phyloP scores from a whole-genome alignment of 345 rosid species.

The Bruguiera parviflora region DNA sequence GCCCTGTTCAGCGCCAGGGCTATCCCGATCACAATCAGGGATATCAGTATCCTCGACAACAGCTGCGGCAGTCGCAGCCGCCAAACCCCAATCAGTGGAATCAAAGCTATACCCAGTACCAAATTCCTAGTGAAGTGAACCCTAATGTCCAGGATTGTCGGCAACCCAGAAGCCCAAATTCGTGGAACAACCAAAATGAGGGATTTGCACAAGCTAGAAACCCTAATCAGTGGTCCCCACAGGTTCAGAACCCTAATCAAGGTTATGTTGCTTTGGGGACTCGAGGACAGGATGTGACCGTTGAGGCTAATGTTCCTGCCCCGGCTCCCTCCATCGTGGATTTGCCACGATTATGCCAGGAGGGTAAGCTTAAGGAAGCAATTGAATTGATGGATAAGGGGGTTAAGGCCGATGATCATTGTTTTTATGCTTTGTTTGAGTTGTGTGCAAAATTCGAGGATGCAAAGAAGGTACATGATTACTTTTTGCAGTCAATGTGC shows the following conservation, averaged over 20 bases:
- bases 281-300: not conserved
- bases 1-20: not conserved
- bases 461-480: conserved; percentile 69
- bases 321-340: conserved; percentile 27
- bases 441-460: conserved; percentile 50
- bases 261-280: not conserved
- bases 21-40: not conserved
- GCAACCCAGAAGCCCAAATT: conserved; percentile 36
- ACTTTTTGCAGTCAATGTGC: conserved; percentile 50
- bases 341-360: conserved; percentile 43
- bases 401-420: conserved; percentile 50
- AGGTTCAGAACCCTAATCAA: conserved; percentile 29
- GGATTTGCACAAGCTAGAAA: conserved; percentile 28
- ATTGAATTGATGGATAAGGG: conserved; percentile 66
- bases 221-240: conserved; percentile 27
- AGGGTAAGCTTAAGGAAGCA: conserved; percentile 57
- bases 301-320: not conserved
- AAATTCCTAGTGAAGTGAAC: conserved; percentile 5
- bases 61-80: not conserved
- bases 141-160: conserved; percentile 21
- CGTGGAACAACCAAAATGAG: conserved; percentile 39
- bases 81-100: conserved; percentile 14
- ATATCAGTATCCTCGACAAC: not conserved
- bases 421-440: conserved; percentile 49
- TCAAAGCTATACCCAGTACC: conserved; percentile 24